phyloP scores from a whole-genome alignment of 2,329 filamentous ascomycete genomes.

The Parafenestella ontariensis region DNA sequence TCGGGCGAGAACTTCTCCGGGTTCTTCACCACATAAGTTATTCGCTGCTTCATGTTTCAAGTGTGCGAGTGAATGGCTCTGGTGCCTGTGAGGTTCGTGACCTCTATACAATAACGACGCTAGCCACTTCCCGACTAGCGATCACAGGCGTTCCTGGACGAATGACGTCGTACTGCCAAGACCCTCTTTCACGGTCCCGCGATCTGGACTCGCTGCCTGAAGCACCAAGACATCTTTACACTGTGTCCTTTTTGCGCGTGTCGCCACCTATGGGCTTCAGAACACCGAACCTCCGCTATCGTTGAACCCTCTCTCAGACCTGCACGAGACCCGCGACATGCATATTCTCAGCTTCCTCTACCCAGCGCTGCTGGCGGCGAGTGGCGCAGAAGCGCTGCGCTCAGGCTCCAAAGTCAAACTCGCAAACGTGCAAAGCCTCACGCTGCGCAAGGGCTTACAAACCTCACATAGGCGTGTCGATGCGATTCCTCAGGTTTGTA shows the following conservation, averaged over 20 bases:
- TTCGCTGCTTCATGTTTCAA: constrained; percentile 70
- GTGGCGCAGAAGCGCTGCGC: constrained; percentile 41
- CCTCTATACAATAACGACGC: background rate
- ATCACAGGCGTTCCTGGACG: constrained; percentile 3
- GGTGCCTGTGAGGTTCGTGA: background rate
- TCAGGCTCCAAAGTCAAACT: constrained; percentile 63
- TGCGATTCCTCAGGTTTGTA: constrained; percentile 66
- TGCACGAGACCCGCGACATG: constrained; percentile 29
- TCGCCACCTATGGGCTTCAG: constrained; percentile 26
- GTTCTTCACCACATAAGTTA: constrained; percentile 75
- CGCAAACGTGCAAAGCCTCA: constrained; percentile 76
- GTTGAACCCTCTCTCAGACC: background rate
- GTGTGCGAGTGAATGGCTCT: constrained; percentile 14
- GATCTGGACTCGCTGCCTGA: constrained; percentile 24
- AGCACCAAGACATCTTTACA: constrained; percentile 11
- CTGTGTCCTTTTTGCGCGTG: constrained; percentile 32
- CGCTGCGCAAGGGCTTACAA: constrained; percentile 70
- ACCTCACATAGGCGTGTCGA: constrained; percentile 79
- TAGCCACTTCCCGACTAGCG: background rate
- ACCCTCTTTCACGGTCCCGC: constrained; percentile 14
- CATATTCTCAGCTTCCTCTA: constrained; percentile 38
- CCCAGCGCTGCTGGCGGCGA: constrained; percentile 40
- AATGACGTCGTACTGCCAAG: constrained; percentile 17
- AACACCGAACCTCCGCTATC: background rate
- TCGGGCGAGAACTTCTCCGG: constrained; percentile 70